A percentile compares a stretch with the other conserved stretches of the same genome.
Evolutionary conservation across 192 early-diverging fungal species (phyloP).

Genomic region (Rhizophagus clarus): DNA sequence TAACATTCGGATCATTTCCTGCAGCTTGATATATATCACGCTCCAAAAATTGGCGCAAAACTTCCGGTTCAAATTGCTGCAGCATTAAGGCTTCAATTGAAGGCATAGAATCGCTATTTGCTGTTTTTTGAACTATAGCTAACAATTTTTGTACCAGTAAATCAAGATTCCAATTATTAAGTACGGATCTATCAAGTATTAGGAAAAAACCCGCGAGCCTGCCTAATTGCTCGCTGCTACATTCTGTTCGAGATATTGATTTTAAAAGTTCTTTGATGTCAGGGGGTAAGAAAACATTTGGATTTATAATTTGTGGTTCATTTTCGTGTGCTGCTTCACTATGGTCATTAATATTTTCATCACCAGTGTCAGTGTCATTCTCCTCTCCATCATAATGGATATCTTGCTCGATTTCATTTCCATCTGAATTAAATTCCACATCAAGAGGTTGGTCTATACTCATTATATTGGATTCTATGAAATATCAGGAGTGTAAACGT

Average conservation of each 20-base stretch:
- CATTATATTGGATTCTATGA: neutral
- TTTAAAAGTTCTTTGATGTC: neutral
- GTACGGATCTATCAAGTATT: neutral
- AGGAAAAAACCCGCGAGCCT: neutral
- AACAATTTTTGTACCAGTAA: neutral
- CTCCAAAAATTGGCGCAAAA: neutral
- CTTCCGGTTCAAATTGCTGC: neutral
- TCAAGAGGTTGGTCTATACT: slow-evolving; percentile 5
- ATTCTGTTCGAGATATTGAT: neutral
- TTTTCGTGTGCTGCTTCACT: neutral
- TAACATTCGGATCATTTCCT: neutral
- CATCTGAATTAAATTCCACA: neutral
- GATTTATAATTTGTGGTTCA: neutral
- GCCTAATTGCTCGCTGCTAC: neutral
- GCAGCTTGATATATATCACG: neutral
- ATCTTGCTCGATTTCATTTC: neutral
- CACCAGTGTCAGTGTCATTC: neutral
- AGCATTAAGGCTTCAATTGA: neutral
- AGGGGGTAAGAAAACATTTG: neutral
- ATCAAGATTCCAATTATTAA: slow-evolving; percentile 11
- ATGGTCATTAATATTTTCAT: neutral
- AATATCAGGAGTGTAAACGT: neutral
- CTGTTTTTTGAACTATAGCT: neutral
- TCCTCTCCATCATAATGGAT: neutral
- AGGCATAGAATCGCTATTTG: neutral